phyloP scores from a whole-genome alignment of 2,329 filamentous ascomycete genomes.

The Rachicladosporium sp. region DNA sequence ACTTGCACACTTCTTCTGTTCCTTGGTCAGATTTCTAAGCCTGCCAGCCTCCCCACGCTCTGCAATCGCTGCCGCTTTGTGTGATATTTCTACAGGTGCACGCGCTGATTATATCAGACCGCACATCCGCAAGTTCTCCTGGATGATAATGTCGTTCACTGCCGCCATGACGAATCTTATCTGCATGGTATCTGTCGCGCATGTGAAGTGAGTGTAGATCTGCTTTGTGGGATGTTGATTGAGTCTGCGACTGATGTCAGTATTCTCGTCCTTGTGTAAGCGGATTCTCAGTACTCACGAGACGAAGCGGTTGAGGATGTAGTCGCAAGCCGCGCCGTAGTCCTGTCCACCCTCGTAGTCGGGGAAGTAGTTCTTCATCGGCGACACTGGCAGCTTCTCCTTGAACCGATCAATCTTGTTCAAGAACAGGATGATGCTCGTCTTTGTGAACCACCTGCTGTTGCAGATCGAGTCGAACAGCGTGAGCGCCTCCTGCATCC shows the following conservation, averaged over 20 bases:
- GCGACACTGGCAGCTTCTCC: conserved; percentile 60
- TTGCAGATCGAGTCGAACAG: conserved; percentile 64
- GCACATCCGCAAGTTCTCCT: conserved; percentile 94
- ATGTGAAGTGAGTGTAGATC: conserved; percentile 99
- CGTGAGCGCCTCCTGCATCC: conserved; percentile 61
- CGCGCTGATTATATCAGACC: conserved; percentile 64
- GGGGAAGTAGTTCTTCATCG: conserved; percentile 66
- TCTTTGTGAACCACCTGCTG: conserved; percentile 61
- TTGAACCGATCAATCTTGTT: conserved; percentile 68
- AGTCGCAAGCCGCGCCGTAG: conserved; percentile 91
- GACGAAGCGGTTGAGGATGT: conserved; percentile 97
- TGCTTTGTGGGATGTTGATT: conserved; percentile 99
- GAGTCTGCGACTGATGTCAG: conserved; percentile 34
- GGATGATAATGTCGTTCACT: conserved; percentile 99
- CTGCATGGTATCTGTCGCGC: conserved; percentile 95
- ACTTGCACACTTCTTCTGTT: too few species aligned
- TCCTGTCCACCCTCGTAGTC: conserved; percentile 87
- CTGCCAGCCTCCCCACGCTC: too few species aligned
- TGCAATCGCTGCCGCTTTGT: neutral
- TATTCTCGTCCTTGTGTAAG: neutral
- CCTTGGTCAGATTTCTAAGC: too few species aligned
- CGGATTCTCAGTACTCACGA: conserved; percentile 17
- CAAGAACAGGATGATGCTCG: conserved; percentile 59
- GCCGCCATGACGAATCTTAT: conserved; percentile 99
- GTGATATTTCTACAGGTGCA: neutral